Evolutionary conservation across 2,329 filamentous ascomycete genomes (phyloP).

Genomic region (Dactylellina leptospora): DNA sequence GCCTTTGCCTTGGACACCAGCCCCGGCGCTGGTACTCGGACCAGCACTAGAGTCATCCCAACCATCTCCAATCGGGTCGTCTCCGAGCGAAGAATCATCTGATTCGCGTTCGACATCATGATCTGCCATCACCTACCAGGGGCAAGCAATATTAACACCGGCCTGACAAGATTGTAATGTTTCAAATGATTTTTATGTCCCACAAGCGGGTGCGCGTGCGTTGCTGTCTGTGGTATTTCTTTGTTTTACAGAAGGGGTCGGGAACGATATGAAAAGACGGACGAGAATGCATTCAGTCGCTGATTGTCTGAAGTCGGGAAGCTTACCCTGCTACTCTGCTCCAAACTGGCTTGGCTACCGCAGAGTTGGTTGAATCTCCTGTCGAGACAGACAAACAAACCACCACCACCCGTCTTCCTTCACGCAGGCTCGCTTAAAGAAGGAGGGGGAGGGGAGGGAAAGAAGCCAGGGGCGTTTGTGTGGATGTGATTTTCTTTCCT

Average conservation of each 20-base stretch:
- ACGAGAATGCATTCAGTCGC: background rate
- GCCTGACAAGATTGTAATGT: too few species aligned
- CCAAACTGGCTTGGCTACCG: background rate
- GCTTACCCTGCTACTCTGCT: slow-evolving; percentile 9
- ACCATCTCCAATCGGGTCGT: slow-evolving; percentile 44
- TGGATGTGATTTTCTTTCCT: background rate
- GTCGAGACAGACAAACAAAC: background rate
- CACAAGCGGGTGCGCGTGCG: background rate
- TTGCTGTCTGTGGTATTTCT: background rate
- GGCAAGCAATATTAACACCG: too few species aligned
- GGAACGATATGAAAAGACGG: background rate
- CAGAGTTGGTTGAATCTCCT: background rate
- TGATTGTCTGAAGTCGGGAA: background rate
- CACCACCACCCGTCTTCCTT: too few species aligned
- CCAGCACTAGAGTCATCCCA: slow-evolving; percentile 36
- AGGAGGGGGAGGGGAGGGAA: background rate
- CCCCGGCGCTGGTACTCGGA: slow-evolving; percentile 9
- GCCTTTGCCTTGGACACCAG: slow-evolving; percentile 12
- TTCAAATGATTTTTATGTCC: too few species aligned
- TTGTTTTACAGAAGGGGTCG: background rate
- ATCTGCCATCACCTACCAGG: slow-evolving; percentile 51
- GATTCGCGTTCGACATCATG: slow-evolving; percentile 51
- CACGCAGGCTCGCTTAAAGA: too few species aligned
- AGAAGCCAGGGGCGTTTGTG: background rate
- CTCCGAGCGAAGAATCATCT: slow-evolving; percentile 46